Percentiles rank a stretch among this genome's conserved stretches.
Conservation (phyloP, 2,329 filamentous ascomycete genomes). For the Pseudogymnoascus pannorum region DNA sequence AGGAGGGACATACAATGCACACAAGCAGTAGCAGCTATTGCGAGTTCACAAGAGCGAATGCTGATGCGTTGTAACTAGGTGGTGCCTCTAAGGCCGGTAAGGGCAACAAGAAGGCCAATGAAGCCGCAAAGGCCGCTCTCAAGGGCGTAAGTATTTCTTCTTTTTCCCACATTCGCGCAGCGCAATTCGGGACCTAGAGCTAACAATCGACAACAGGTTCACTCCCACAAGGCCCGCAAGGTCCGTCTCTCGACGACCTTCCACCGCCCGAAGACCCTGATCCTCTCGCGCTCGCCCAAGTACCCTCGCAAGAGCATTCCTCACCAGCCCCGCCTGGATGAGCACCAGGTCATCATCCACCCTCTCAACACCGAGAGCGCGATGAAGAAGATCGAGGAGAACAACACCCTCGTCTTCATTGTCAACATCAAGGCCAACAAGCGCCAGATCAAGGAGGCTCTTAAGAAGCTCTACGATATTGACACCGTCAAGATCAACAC, state of each 20-base stretch:
- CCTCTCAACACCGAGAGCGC: slow-evolving; percentile 99
- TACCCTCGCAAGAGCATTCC: slow-evolving; percentile 95
- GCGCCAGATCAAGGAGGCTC: slow-evolving; percentile 94
- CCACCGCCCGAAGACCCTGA: slow-evolving; percentile 95
- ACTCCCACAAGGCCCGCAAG: slow-evolving; percentile 86
- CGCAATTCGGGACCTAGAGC: slow-evolving; percentile 5
- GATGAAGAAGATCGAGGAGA: slow-evolving; percentile 99
- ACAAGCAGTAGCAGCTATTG: slow-evolving; percentile 66
- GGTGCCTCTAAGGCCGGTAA: slow-evolving; percentile 47
- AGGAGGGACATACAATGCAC: slow-evolving; percentile 22
- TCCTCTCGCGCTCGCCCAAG: slow-evolving; percentile 84
- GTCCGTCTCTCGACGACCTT: slow-evolving; percentile 88
- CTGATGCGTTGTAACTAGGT: slow-evolving; percentile 57
- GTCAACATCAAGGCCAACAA: slow-evolving; percentile 98
- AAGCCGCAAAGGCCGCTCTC: slow-evolving; percentile 91
- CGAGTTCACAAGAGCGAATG: slow-evolving; percentile 68
- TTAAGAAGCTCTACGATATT: slow-evolving; percentile 99
- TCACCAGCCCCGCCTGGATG: slow-evolving; percentile 84
- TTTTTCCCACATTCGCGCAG: slow-evolving; percentile 36
- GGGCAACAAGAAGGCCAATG: slow-evolving; percentile 78
- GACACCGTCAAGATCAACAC: slow-evolving; percentile 99
- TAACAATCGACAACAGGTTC: slow-evolving; percentile 42
- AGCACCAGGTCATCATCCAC: slow-evolving; percentile 96
- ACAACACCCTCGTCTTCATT: slow-evolving; percentile 99
- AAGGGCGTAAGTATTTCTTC: slow-evolving; percentile 71